Evolutionary conservation across 176 grass and related monocot species (phyloP).

Genomic region (Tillandsia fasciculata): DNA sequence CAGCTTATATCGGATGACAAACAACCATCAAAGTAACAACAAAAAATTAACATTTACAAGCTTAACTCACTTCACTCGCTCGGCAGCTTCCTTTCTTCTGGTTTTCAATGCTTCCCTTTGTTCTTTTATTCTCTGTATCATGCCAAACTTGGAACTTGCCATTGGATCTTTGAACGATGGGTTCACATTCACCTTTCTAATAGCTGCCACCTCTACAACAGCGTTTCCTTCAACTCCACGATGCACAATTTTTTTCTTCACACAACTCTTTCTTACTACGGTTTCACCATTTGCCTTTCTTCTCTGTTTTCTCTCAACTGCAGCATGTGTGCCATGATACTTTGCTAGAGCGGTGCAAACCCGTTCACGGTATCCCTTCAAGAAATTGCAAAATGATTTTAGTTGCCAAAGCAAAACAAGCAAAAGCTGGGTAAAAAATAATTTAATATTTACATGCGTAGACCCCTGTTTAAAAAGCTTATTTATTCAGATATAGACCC

Average conservation of each 20-base stretch:
- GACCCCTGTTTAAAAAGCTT: background rate
- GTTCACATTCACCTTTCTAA: background rate
- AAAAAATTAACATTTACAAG: background rate
- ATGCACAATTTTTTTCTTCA: constrained; percentile 1
- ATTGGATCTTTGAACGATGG: constrained; percentile 22
- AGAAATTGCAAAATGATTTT: background rate
- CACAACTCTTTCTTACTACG: background rate
- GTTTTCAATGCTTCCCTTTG: constrained; percentile 7
- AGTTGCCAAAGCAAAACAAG: too few relatives aligned
- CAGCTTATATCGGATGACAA: too few relatives aligned
- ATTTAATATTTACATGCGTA: background rate
- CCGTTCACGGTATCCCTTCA: constrained; percentile 17
- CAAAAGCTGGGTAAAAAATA: background rate
- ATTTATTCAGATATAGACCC: too few relatives aligned
- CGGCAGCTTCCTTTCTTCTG: background rate
- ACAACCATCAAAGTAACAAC: too few relatives aligned
- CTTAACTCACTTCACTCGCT: constrained; percentile 19
- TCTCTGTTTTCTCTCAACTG: constrained; percentile 15
- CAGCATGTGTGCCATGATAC: constrained; percentile 7
- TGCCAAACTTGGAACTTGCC: constrained; percentile 17
- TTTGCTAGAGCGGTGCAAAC: constrained; percentile 20
- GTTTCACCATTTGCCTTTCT: constrained; percentile 7
- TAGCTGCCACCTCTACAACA: background rate
- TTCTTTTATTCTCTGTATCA: constrained; percentile 21
- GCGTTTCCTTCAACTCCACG: background rate